A percentile compares a stretch with the other conserved stretches of the same genome.
These are phyloP conservation scores for Penicillium sp. DNA, from an alignment of 2,329 filamentous ascomycete genomes.

Conservation along the genomic window DNA sequence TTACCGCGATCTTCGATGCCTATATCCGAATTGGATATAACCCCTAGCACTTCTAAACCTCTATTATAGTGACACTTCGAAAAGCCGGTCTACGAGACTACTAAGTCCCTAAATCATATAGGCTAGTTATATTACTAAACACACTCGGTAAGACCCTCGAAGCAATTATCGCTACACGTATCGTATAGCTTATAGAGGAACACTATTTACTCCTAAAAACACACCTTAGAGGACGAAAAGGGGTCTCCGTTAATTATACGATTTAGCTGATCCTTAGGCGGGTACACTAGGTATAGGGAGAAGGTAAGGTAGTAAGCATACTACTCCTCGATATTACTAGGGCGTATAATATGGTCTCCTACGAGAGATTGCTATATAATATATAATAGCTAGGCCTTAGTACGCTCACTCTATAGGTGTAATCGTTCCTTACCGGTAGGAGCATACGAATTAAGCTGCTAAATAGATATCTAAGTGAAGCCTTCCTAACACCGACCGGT, in stretches of 20 bases:
- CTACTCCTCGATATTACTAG: not conserved
- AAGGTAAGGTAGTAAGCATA: not conserved
- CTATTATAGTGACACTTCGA: not conserved
- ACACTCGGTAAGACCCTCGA: not conserved
- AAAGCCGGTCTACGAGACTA: not conserved
- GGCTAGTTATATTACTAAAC: not conserved
- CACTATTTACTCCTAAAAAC: not conserved
- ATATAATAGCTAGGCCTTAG: not conserved
- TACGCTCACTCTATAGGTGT: not conserved
- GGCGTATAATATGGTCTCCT: not conserved
- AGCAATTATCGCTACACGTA: not conserved
- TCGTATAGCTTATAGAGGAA: not conserved
- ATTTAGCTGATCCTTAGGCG: constrained; percentile 1
- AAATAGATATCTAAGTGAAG: not conserved
- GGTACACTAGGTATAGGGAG: not conserved
- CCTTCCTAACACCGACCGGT: not conserved
- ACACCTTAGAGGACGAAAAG: not conserved
- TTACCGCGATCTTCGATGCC: not conserved
- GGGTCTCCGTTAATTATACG: not conserved
- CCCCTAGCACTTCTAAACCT: constrained; percentile 1
- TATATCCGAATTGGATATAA: not conserved
- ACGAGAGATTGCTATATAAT: not conserved
- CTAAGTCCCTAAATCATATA: not conserved
- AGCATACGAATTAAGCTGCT: not conserved
- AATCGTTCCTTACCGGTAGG: not conserved